phyloP scores from a whole-genome alignment of 2,329 filamentous ascomycete species.

The Trichoderma polysporum region DNA sequence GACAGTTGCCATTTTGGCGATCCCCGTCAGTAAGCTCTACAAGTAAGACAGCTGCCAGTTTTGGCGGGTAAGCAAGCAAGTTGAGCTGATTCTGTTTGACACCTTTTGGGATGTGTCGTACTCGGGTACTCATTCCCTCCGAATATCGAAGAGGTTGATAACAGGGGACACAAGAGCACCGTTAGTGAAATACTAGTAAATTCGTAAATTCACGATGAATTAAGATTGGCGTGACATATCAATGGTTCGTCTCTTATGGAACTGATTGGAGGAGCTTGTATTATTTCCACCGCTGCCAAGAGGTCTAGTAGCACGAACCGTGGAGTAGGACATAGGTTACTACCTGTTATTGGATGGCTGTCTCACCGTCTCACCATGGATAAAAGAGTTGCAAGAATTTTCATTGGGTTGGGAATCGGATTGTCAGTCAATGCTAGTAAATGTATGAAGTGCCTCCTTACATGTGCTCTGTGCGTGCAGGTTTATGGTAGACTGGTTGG shows the following conservation, averaged over 20 bases:
- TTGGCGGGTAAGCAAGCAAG: conserved; percentile 1
- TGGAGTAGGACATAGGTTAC: neutral
- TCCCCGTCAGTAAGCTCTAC: neutral
- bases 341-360: neutral
- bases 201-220: neutral
- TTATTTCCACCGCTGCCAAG: neutral
- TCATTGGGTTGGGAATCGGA: neutral
- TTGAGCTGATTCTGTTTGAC: neutral
- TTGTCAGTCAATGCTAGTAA: neutral
- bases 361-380: neutral
- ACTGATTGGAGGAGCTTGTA: neutral
- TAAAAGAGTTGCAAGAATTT: neutral
- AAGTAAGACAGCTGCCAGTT: conserved; percentile 3
- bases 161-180: neutral
- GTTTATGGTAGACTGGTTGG: neutral
- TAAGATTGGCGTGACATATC: neutral
- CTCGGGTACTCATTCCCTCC: conserved; percentile 9
- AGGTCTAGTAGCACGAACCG: neutral
- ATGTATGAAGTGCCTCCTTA: neutral
- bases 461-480: neutral
- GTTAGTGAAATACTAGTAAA: neutral
- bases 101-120: neutral
- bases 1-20: conserved; percentile 9
- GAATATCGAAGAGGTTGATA: neutral
- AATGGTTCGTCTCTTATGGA: neutral